Conservation (phyloP, 2,329 filamentous ascomycete species). For the Penicillium vulpinum region DNA sequence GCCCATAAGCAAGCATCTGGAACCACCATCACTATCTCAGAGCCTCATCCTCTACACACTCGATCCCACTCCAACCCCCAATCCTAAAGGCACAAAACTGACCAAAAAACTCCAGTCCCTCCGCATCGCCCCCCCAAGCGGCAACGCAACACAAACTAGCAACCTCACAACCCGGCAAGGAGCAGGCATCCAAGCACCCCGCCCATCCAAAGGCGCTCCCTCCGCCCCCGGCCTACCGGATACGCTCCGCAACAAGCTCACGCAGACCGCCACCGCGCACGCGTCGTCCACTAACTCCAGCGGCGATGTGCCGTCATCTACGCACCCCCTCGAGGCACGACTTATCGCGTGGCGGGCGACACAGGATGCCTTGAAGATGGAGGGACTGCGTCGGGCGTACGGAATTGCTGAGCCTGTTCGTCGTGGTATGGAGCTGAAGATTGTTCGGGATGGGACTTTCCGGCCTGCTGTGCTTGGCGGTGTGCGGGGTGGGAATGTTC, state of each 20-base stretch:
- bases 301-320: constrained; percentile 55
- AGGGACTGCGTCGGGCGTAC: constrained; percentile 79
- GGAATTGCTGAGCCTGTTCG: constrained; percentile 91
- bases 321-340: constrained; percentile 89
- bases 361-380: constrained; percentile 85
- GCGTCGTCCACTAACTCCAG: constrained; percentile 42
- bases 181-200: constrained; percentile 48
- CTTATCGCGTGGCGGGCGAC: constrained; percentile 88
- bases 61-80: not conserved
- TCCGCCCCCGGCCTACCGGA: constrained; percentile 93
- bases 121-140: constrained; percentile 76
- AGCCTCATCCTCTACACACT: not conserved
- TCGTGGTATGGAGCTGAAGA: constrained; percentile 92
- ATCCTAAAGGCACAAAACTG: not conserved
- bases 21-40: not conserved
- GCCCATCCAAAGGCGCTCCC: constrained; percentile 68
- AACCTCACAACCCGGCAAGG: constrained; percentile 61
- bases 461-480: constrained; percentile 69
- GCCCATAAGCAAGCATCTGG: constrained; percentile 8
- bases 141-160: constrained; percentile 65
- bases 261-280: constrained; percentile 56
- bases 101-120: constrained; percentile 64
- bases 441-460: constrained; percentile 73
- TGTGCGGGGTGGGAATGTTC: constrained; percentile 61
- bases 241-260: constrained; percentile 81